Evolutionary conservation across 176 grass and related monocot species (phyloP), one percentile per base, ranked within the genome.

Genomic region (Cymbopogon citratus): DNA sequence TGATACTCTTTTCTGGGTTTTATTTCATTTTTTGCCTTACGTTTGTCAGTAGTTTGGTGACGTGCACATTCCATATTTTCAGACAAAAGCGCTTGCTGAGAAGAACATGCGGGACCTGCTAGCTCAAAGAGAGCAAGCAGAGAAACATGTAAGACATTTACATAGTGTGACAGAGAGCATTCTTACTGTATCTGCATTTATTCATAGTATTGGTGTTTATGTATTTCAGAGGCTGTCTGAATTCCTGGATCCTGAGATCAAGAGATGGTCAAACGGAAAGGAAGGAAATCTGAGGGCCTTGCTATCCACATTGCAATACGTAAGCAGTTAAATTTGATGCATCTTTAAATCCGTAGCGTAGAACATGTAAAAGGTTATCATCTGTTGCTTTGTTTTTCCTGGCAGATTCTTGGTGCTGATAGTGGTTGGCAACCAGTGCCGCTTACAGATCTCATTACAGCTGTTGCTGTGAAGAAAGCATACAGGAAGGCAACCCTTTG

Each of bases 221-320:
- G 43, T 64, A 35, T 85, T 90, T 79, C 87, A 99, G 96, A 99
- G 96, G 65, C n/a, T 99, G 67, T 86, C 96, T 29, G 96, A 99
- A 54, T 92, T 88, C 86, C 80, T 99, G 68, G 92, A 95, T 87
- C 87, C 90, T 48, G 96, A 99, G 28, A 85, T 99, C 74, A 99
- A 93, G 87, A 86, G 96, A 81, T 99, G 96, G 96, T 99, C 96
- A 76, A 95, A 89, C 18, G 96, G 96, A 75, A 99, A 99, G 79
- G 91, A 93, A 87, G 96, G 93, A 87, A 99, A 99, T 85, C 80
- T 99, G 56, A 89, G 96, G 44, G 96, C 96, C 21, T 69, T 99
- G 85, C 38, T 99, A 18, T 99, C 96, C 39, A 99, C 96, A 35
- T 80, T 99, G 64, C 96, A 99, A 95, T 99, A 99, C 39, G 96